Evolutionary conservation across 2,329 filamentous ascomycete species (phyloP).

Genomic region (Aplosporella prunicola): DNA sequence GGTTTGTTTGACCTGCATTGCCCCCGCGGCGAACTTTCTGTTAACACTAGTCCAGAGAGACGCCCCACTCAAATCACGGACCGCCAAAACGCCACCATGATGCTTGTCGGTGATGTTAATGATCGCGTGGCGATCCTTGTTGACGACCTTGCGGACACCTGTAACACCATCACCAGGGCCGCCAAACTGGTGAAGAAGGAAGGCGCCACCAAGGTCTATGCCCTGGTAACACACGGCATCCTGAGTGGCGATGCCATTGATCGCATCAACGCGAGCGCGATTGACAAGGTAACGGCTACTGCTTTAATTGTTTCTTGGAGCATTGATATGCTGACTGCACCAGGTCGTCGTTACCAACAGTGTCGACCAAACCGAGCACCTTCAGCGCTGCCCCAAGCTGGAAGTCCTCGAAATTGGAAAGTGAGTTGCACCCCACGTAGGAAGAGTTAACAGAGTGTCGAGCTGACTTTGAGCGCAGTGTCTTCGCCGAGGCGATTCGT

Average conservation of each 20-base stretch:
- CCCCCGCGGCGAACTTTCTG: neutral
- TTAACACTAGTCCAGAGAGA: constrained; percentile 53
- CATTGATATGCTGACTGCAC: neutral
- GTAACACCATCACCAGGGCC: constrained; percentile 91
- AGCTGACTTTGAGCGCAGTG: constrained; percentile 32
- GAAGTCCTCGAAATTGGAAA: constrained; percentile 79
- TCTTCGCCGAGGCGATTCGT: constrained; percentile 91
- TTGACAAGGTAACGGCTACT: constrained; percentile 77
- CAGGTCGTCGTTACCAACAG: constrained; percentile 74
- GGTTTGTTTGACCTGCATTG: constrained; percentile 26
- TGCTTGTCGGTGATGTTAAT: constrained; percentile 80
- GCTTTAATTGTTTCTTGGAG: neutral
- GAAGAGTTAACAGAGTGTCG: neutral
- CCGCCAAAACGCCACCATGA: constrained; percentile 75
- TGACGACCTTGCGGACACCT: constrained; percentile 91
- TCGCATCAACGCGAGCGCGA: constrained; percentile 81
- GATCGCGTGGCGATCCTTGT: constrained; percentile 80
- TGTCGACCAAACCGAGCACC: constrained; percentile 79
- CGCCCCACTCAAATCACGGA: constrained; percentile 80
- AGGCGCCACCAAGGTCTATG: constrained; percentile 78
- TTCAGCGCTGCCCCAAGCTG: constrained; percentile 69
- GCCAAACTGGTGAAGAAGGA: constrained; percentile 96
- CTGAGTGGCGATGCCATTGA: constrained; percentile 91
- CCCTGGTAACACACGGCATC: constrained; percentile 88
- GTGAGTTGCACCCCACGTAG: constrained; percentile 2